Percentiles rank a stretch among this genome's conserved stretches.
These are phyloP conservation scores for Mrakia hoshinonis DNA, from an alignment of 768 basidiomycete genomes.

Conservation along the genomic window DNA sequence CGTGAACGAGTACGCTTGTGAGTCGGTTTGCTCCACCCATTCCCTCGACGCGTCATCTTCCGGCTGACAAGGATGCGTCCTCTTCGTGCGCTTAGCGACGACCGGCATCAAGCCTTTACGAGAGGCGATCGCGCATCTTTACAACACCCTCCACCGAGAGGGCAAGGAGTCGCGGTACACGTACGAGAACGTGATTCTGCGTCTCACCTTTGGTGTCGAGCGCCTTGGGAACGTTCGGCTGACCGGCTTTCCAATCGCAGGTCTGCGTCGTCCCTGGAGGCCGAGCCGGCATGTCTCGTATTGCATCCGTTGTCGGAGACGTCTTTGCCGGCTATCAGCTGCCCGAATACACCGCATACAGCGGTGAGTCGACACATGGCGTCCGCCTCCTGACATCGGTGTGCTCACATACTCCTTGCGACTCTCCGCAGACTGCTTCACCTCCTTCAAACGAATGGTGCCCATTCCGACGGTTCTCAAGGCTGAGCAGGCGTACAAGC, in stretches of 20 bases:
- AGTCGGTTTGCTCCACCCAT: neutral
- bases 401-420: conserved; percentile 33
- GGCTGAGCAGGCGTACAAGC: conserved; percentile 48
- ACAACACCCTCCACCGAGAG: conserved; percentile 77
- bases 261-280: conserved; percentile 79
- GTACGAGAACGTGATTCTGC: conserved; percentile 75
- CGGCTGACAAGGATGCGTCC: conserved; percentile 66
- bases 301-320: conserved; percentile 85
- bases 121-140: conserved; percentile 79
- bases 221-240: too few relatives aligned
- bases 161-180: conserved; percentile 78
- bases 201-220: too few relatives aligned
- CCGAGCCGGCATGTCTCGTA: conserved; percentile 74
- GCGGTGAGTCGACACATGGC: neutral
- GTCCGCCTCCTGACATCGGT: neutral
- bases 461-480: conserved; percentile 68
- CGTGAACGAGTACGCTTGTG: conserved; percentile 35
- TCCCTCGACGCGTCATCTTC: conserved; percentile 53
- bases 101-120: conserved; percentile 40
- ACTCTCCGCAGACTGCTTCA: conserved; percentile 31
- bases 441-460: conserved; percentile 75
- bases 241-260: too few relatives aligned
- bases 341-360: conserved; percentile 65
- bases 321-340: conserved; percentile 80
- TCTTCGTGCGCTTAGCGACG: neutral